These are phyloP conservation scores for Beauveria varroae DNA, from an alignment of 2,329 filamentous ascomycete species.

Conservation along the genomic window DNA sequence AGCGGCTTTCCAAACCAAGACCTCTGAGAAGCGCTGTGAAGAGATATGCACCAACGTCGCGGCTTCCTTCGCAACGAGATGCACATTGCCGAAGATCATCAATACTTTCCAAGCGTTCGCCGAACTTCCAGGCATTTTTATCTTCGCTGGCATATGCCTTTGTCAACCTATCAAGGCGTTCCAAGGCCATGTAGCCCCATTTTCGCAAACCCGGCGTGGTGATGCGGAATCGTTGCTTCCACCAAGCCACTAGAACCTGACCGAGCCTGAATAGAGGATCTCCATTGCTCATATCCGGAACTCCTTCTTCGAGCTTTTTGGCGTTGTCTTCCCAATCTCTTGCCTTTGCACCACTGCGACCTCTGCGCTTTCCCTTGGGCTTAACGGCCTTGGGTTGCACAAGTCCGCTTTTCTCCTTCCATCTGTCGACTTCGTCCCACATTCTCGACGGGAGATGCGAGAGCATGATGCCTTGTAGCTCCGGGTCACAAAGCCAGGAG, in stretches of 20 bases:
- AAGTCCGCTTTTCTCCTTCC: constrained; percentile 61
- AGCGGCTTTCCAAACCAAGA: constrained; percentile 70
- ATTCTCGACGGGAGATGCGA: constrained; percentile 62
- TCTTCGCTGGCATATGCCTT: constrained; percentile 59
- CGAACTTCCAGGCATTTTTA: constrained; percentile 58
- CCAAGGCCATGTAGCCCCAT: constrained; percentile 75
- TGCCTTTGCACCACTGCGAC: constrained; percentile 28
- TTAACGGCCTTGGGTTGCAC: constrained; percentile 18
- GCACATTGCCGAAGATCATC: constrained; percentile 64
- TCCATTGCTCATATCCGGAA: constrained; percentile 70
- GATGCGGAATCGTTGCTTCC: constrained; percentile 76
- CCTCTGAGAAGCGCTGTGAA: constrained; percentile 81
- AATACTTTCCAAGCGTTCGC: constrained; percentile 64
- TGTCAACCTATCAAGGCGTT: constrained; percentile 65
- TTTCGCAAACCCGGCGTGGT: constrained; percentile 80
- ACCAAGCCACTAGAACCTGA: constrained; percentile 71
- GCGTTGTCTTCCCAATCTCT: constrained; percentile 68
- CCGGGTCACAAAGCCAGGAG: constrained; percentile 70
- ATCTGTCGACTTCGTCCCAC: constrained; percentile 66
- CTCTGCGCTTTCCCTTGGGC: constrained; percentile 2
- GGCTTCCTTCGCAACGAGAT: constrained; percentile 65
- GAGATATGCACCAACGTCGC: constrained; percentile 81
- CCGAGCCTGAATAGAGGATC: constrained; percentile 75
- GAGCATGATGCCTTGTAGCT: constrained; percentile 68
- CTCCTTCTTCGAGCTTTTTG: constrained; percentile 59